Base-by-base conservation (phyloP, 345 rosid genomes). In the Aethionema arabicum region DNA sequence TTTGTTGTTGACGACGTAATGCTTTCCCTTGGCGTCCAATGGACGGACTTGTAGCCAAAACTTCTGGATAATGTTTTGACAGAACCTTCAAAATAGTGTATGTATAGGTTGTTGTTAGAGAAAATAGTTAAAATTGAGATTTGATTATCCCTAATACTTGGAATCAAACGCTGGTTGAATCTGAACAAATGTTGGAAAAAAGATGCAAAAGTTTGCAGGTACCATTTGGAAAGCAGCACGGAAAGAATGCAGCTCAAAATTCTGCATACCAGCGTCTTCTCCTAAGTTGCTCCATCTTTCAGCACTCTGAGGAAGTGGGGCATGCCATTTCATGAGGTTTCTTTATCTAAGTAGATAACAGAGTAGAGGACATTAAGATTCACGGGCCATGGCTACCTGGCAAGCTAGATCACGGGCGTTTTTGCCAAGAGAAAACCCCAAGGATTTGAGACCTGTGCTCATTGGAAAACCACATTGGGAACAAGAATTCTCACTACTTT, bases 201-300 rank as follows among this genome's bases (percentile, higher is more conserved):
- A 31, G 39, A 39, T 10, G 30, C 12, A 38, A 33, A 38, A 32
- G 6, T 33, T 40, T 52, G 9, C 11, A 2, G 36, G n/a, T 83
- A 92, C 95, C 93, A 85, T 81, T 69, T 89, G 96, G 57, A 92
- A 92, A 61, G 87, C 93, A 70, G 98, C 92, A 66, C 95, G 98
- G 52, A 83, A 87, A 60, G 93, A 81, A 75, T 86, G 96, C 80
- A 89, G 52, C 85, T 87, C 84, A 72, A 89, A 92, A 77, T 92
- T 89, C 67, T 82, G 87, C 68, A 81, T 74, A 56, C 93, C 95
- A 35, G 79, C 88, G 73, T 85, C 89, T 61, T 77, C 78, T 55
- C 77, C 79, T 11, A 92, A 82, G 65, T 74, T 73, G 42, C 78
- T 81, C 98, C 95, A 89, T 77, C 96, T 88, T 56, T 86, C 96